Conservation (phyloP, 306 rosid species). For the Vicia sativa region DNA sequence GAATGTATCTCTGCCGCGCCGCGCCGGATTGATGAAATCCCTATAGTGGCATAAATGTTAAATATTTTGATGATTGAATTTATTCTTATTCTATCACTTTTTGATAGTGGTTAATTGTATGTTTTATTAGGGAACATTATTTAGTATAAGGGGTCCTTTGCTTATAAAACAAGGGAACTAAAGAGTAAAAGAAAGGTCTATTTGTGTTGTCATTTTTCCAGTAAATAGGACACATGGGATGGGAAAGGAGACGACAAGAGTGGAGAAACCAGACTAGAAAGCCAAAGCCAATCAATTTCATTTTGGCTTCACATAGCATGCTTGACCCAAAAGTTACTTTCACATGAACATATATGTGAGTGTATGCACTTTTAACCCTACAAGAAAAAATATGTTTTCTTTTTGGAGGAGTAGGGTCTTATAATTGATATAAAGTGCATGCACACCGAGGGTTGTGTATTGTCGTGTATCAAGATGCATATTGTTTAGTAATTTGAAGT, state of each 20-base stretch:
- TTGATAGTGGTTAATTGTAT: background rate
- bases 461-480: conserved; percentile 34
- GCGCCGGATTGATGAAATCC: too few relatives aligned
- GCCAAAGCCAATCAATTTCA: conserved; percentile 41
- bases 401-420: conserved; percentile 33
- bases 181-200: background rate
- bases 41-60: conserved; percentile 14
- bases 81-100: background rate
- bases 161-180: conserved; percentile 4
- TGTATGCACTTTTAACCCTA: conserved; percentile 10
- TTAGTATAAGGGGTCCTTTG: conserved; percentile 25
- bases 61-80: background rate
- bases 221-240: conserved; percentile 35
- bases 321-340: conserved; percentile 44
- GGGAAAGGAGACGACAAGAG: conserved; percentile 53
- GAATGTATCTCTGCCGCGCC: too few relatives aligned
- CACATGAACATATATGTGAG: conserved; percentile 42
- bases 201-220: conserved; percentile 31
- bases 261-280: conserved; percentile 62
- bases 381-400: conserved; percentile 23
- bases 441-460: conserved; percentile 2
- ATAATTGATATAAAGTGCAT: conserved; percentile 11
- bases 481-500: conserved; percentile 41
- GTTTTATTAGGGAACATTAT: background rate
- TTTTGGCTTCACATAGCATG: conserved; percentile 43